These are phyloP conservation scores for Kregervanrija pseudodelftensis DNA, from an alignment of 805 yeast genomes.

Conservation along the genomic window DNA sequence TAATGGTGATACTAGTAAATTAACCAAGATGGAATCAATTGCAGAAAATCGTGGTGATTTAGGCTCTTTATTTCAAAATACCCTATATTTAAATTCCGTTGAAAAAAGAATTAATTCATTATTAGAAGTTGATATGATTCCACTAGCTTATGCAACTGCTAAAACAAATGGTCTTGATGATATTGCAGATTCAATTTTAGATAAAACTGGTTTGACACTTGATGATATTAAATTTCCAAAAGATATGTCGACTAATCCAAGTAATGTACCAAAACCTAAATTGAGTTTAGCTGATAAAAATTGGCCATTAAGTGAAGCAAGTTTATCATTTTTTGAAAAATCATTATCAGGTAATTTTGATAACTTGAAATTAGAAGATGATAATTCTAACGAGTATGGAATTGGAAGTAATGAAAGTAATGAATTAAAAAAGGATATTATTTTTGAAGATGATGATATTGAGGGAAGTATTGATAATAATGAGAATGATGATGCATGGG, in stretches of 20 bases:
- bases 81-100: constrained; percentile 67
- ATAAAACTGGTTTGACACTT: constrained; percentile 58
- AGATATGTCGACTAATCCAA: constrained; percentile 28
- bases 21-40: constrained; percentile 79
- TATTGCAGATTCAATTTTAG: constrained; percentile 64
- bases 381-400: constrained; percentile 15
- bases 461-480: constrained; percentile 33
- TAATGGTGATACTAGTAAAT: constrained; percentile 72
- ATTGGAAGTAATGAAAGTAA: constrained; percentile 21
- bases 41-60: constrained; percentile 83
- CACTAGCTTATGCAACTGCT: constrained; percentile 91
- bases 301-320: constrained; percentile 80
- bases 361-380: constrained; percentile 36
- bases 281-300: constrained; percentile 35
- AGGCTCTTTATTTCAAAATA: constrained; percentile 74
- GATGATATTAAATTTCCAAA: constrained; percentile 44
- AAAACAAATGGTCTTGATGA: constrained; percentile 76
- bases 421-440: constrained; percentile 3
- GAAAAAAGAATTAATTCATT: constrained; percentile 70
- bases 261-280: constrained; percentile 42
- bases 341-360: constrained; percentile 78
- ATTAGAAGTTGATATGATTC: constrained; percentile 70
- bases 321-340: constrained; percentile 75
- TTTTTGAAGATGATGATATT: constrained; percentile 11
- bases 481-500: constrained; percentile 73